Evolutionary conservation across 2,329 filamentous ascomycete genomes (phyloP).

Genomic region (Venturia aucupariae): DNA sequence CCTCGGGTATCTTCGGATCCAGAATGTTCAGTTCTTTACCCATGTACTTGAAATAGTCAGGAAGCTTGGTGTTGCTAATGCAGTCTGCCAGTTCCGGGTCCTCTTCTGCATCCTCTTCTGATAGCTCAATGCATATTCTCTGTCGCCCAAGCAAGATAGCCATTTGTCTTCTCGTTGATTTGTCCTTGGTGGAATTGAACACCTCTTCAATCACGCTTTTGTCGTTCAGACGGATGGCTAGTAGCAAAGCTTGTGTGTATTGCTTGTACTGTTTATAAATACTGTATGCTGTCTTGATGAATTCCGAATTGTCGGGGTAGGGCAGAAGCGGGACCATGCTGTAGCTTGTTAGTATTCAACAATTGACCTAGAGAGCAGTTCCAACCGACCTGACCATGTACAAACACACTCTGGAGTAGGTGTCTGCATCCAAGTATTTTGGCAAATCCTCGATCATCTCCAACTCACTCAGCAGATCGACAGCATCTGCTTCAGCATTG

Average conservation of each 20-base stretch:
- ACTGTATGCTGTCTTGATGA: conserved; percentile 82
- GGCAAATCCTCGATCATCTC: conserved; percentile 93
- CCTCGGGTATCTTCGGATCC: conserved; percentile 92
- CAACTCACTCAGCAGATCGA: conserved; percentile 92
- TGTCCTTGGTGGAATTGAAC: conserved; percentile 71
- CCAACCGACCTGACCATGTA: conserved; percentile 73
- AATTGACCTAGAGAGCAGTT: not conserved
- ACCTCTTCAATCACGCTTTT: conserved; percentile 70
- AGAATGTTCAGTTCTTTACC: conserved; percentile 95
- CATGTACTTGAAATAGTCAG: conserved; percentile 86
- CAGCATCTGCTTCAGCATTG: conserved; percentile 95
- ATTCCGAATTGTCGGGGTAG: conserved; percentile 93
- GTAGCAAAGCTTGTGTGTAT: conserved; percentile 82
- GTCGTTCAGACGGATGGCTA: conserved; percentile 91
- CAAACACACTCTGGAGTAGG: conserved; percentile 82
- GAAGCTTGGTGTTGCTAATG: conserved; percentile 75
- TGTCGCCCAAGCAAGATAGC: conserved; percentile 88
- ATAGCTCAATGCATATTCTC: conserved; percentile 69
- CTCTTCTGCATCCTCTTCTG: conserved; percentile 54
- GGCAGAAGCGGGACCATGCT: conserved; percentile 96
- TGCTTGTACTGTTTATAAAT: conserved; percentile 94
- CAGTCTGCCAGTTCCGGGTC: conserved; percentile 71
- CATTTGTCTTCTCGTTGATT: conserved; percentile 81
- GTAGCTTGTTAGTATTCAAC: conserved; percentile 19
- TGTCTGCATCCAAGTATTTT: conserved; percentile 85